phyloP scores from a whole-genome alignment of 768 basidiomycete genomes.

The Peribolospora baueri region DNA sequence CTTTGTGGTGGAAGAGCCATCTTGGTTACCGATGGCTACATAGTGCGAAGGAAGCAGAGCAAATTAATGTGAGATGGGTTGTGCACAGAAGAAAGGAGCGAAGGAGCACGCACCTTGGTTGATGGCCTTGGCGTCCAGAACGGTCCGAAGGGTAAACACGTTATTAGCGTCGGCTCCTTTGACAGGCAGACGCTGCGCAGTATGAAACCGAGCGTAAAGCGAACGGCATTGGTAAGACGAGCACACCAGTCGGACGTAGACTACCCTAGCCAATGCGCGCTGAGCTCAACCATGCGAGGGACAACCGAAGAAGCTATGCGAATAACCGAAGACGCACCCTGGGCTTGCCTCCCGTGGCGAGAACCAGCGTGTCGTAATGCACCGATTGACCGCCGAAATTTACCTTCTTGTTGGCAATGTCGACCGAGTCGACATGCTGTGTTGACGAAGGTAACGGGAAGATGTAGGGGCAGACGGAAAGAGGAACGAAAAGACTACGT shows the following conservation, averaged over 20 bases:
- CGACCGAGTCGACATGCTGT: constrained; percentile 43
- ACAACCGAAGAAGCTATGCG: not conserved
- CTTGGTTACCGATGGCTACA: constrained; percentile 8
- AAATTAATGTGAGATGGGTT: no score
- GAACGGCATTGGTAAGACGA: not conserved
- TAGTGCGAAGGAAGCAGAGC: not conserved
- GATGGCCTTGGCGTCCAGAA: constrained; percentile 38
- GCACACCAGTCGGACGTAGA: no score
- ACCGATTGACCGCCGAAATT: constrained; percentile 37
- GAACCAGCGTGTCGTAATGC: constrained; percentile 48
- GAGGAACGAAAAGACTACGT: constrained; percentile 24
- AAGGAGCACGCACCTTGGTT: constrained; percentile 1
- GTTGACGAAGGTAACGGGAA: not conserved
- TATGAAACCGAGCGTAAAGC: not conserved
- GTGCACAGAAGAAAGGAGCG: not conserved
- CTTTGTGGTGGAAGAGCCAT: constrained; percentile 22
- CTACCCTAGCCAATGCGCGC: no score
- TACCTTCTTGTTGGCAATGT: constrained; percentile 38
- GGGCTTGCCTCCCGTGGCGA: constrained; percentile 52
- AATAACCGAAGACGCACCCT: constrained; percentile 17
- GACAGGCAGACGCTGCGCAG: constrained; percentile 34
- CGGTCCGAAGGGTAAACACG: constrained; percentile 46
- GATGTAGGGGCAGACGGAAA: not conserved
- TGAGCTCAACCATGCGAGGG: no score
- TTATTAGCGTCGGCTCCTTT: constrained; percentile 49